Evolutionary conservation across 2,329 filamentous ascomycete genomes (phyloP), one percentile per base, ranked within the genome.

Genomic region (Fusarium coffeatum): DNA sequence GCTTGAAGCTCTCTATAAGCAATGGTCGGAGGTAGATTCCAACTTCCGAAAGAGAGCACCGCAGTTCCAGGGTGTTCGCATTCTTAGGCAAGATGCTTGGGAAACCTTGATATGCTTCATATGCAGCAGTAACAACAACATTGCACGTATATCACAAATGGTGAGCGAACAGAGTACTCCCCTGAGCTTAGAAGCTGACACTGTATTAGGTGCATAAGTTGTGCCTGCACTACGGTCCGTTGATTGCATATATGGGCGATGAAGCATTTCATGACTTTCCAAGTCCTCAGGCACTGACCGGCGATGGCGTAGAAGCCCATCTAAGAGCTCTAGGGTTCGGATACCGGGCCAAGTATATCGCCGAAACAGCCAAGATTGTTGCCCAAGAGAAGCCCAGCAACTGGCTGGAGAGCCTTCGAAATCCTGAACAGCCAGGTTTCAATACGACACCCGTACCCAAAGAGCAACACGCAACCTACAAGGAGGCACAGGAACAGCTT

Each of bases 61-160:
- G 0, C 90, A 91, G 59, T 99, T 99, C 78, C 91, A 91, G 0
- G 96, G 97, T 15, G 92, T 99, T 59, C 90, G 96, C 23, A 98
- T 99, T 71, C 83, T 99, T 46, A 93, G 91, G 74, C 96, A 99
- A 82, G 94, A 98, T 83, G 90, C 95, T 2, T 99, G 97, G 96
- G 96, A 99, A 80, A 90, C 96, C 1, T 84, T 99, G 23, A 85
- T 99, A 25, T 91, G 92, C 59, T 99, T 99, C 80, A 99, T 99
- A 69, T 99, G 96, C 85, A 98, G 94, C 80, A 97, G 94, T 81
- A 99, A 99, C 81, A 99, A 99, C 82, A 98, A 99, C 78, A 99
- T 99, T 65, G 87, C 90, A 4, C 89, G 96, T 41, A 99, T 99
- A 78, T 95, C 93, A 8, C 93, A 97, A 80, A 99, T 99, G 96